phyloP scores from a whole-genome alignment of 108 stramenopile genomes.

The Cylindrotheca fusiformis region DNA sequence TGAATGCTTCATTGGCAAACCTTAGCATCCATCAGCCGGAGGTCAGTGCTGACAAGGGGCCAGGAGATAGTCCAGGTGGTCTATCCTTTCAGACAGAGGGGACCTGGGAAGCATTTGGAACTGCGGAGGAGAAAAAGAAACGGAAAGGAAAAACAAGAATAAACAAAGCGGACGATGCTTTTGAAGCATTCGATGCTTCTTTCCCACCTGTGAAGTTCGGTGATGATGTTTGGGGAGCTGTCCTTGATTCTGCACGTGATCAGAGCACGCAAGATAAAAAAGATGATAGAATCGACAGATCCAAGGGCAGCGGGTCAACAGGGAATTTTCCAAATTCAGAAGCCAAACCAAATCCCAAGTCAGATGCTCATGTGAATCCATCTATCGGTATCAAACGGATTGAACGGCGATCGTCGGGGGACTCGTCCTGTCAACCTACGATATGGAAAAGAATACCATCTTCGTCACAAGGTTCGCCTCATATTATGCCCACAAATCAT shows the following conservation, averaged over 20 bases:
- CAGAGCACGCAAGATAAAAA: background rate
- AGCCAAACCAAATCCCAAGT: background rate
- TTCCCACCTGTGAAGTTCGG: too few species aligned
- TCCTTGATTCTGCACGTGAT: background rate
- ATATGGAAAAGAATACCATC: too few species aligned
- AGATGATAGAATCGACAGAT: background rate
- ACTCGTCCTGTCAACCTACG: too few species aligned
- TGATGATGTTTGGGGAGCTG: background rate
- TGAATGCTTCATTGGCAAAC: too few species aligned
- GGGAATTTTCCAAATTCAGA: background rate
- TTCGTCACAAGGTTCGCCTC: too few species aligned
- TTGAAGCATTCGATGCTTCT: background rate
- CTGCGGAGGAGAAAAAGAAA: background rate
- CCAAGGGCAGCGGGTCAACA: background rate
- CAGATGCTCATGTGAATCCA: background rate
- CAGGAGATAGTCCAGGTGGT: too few species aligned
- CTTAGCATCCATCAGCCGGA: too few species aligned
- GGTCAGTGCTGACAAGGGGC: too few species aligned
- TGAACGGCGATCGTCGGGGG: too few species aligned
- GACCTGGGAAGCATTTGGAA: background rate
- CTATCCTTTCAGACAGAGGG: background rate
- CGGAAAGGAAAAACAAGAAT: background rate
- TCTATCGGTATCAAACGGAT: background rate
- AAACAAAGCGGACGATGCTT: background rate
- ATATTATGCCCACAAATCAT: too few species aligned